Evolutionary conservation across 805 yeast genomes (phyloP), one percentile per base, ranked within the genome.

Genomic region (Nakazawaea wickerhamii): DNA sequence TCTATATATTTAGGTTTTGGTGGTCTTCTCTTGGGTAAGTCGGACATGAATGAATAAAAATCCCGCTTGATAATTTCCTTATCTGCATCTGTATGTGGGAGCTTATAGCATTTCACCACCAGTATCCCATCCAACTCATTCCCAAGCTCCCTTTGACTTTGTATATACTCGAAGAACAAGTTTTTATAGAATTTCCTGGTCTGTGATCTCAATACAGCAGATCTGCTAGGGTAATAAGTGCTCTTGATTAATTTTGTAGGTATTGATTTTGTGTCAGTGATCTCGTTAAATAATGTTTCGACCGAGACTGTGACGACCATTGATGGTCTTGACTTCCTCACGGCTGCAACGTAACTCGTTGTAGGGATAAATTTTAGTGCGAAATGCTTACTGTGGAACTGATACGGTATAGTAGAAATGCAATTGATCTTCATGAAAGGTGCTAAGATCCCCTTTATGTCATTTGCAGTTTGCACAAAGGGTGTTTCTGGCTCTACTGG

Each of bases 281-380:
- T 67, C 66, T 23, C 63, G 69, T 50, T 70, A 73, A 23, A 67
- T 68, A 20, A 72, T 66, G 41, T 64, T 65, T 37, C 11, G 25
- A 14, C 34, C 17, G 43, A 38, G 10, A 44, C 21, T 9, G 20
- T 18, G 7, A 59, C 35, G 30, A 55, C 26, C 1, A 60, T 11
- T 0, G 59, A 62, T 1, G 68, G 68, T 18, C 46, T 52, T 0
- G 65, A 57, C 37, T 63, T 63, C n/a, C 65, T 41, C 4, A 55
- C 50, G 33, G 45, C 48, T 1, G 58, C 57, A 17, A 58, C 3
- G 31, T 41, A 55, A 36, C 55, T 55, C 1, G 38, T 15, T 14
- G 46, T 40, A 13, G 54, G 59, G 43, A 49, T 55, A 41, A 47
- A 63, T 4, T 26, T 21, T 11, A 59, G 13, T 3, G n/a, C 11